Evolutionary conservation across 371 early-diverging fungal genomes (phyloP).

Genomic region (Mucor ambiguus): DNA sequence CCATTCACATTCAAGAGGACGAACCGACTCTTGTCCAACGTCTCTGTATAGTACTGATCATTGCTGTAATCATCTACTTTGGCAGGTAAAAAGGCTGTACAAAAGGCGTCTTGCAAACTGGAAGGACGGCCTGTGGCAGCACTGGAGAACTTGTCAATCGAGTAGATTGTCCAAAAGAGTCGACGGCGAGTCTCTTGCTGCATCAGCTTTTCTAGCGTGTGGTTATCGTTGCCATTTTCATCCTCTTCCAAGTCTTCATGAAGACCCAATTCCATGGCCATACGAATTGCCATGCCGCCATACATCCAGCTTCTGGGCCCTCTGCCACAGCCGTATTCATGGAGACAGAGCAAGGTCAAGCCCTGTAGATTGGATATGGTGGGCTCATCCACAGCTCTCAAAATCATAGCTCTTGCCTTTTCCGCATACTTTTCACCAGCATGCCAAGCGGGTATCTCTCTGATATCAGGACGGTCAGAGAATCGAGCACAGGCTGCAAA

Average conservation of each 20-base stretch:
- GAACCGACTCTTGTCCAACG: slow-evolving; percentile 28
- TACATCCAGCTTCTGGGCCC: slow-evolving; percentile 74
- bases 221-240: slow-evolving; percentile 11
- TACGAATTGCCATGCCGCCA: slow-evolving; percentile 66
- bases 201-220: slow-evolving; percentile 39
- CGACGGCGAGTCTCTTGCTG: slow-evolving; percentile 27
- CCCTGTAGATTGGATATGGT: slow-evolving; percentile 56
- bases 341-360: slow-evolving; percentile 54
- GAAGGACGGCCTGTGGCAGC: slow-evolving; percentile 31
- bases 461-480: slow-evolving; percentile 40
- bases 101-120: slow-evolving; percentile 57
- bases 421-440: slow-evolving; percentile 52
- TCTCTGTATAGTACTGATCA: slow-evolving; percentile 41
- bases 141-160: slow-evolving; percentile 30
- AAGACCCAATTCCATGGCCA: slow-evolving; percentile 60
- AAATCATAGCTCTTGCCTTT: slow-evolving; percentile 34
- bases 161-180: slow-evolving; percentile 31
- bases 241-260: slow-evolving; percentile 53
- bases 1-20: slow-evolving; percentile 32
- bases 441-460: slow-evolving; percentile 50
- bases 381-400: slow-evolving; percentile 50
- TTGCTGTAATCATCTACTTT: slow-evolving; percentile 17
- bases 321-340: slow-evolving; percentile 64
- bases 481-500: slow-evolving; percentile 47
- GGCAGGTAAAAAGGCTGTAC: slow-evolving; percentile 57